Evolutionary conservation across 805 yeast genomes (phyloP).

Genomic region (Ogataea degrootiae): DNA sequence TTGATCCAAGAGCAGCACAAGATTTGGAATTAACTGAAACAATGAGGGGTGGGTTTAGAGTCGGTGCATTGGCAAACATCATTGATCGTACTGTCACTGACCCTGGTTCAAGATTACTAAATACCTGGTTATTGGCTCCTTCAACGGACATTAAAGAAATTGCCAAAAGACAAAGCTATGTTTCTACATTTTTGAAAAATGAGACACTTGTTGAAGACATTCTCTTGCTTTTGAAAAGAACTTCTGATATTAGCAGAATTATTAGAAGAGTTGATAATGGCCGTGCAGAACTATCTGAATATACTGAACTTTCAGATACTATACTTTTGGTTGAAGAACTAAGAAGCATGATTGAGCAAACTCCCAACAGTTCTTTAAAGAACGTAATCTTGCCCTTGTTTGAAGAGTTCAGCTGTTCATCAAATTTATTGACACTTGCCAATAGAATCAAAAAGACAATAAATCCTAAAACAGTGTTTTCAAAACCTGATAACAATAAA

Average conservation of each 20-base stretch:
- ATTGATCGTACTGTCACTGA: slow-evolving; percentile 72
- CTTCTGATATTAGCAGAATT: slow-evolving; percentile 56
- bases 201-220: slow-evolving; percentile 27
- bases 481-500: slow-evolving; percentile 13
- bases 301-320: slow-evolving; percentile 26
- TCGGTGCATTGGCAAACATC: slow-evolving; percentile 68
- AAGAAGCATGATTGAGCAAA: slow-evolving; percentile 10
- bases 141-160: slow-evolving; percentile 56
- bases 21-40: slow-evolving; percentile 69
- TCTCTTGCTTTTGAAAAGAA: slow-evolving; percentile 34
- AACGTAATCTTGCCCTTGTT: slow-evolving; percentile 18
- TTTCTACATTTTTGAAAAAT: slow-evolving; percentile 37
- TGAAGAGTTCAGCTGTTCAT: slow-evolving; percentile 10
- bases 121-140: slow-evolving; percentile 82
- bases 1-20: slow-evolving; percentile 74
- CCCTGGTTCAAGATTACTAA: slow-evolving; percentile 75
- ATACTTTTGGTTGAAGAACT: slow-evolving; percentile 27
- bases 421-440: slow-evolving; percentile 16
- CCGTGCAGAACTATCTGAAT: slow-evolving; percentile 27
- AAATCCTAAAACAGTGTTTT: slow-evolving; percentile 14
- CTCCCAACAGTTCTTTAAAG: slow-evolving; percentile 2
- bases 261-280: slow-evolving; percentile 51
- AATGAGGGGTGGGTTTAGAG: slow-evolving; percentile 48
- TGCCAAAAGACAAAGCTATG: slow-evolving; percentile 47
- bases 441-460: slow-evolving; percentile 27